Base-by-base conservation (phyloP, 371 early-diverging fungal genomes). In the Mucor irregularis region DNA sequence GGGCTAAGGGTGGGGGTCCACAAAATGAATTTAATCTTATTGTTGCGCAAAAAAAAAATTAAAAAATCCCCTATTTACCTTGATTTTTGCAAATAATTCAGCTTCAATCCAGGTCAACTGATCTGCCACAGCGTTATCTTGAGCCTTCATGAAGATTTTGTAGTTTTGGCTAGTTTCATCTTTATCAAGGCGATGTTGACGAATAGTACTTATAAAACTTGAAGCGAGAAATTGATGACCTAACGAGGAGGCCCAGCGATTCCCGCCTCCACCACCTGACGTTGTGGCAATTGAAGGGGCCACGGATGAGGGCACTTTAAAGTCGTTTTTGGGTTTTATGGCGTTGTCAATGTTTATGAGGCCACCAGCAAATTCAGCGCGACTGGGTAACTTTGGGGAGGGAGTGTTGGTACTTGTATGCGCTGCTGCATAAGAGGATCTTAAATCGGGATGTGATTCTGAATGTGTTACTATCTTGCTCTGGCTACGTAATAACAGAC, bases 41-140 rank as follows among this genome's bases (percentile, higher is more conserved):
- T n/a, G n/a, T n/a, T n/a, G n/a, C n/a, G n/a, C n/a, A n/a, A n/a
- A n/a, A 22, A 16, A 38, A 21, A 37, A 38, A 47, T 1, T 13
- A 17, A 33, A 10, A 31, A 8, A 14, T 17, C 14, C 7, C 22
- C 17, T 45, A 25, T 9, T 53, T 53, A 63, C 64, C 40, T 64
- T 50, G 29, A 65, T 65, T 10, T 52, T 51, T 16, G 48, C 47
- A 50, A 65, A 65, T 25, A 89, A 29, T 29, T 65, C 53, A 13
- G 73, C 69, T 53, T 87, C 89, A 24, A 87, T 76, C 69, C 83
- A 76, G 1, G 86, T 85, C 49, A 89, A 60, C 45, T 89, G 89
- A 19, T 82, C 77, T 0, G 89, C 87, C 25, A 88, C 61, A 8
- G 66, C 74, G 37, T 54, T 55, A 17, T 78, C 73, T 10, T 76